phyloP scores from a whole-genome alignment of 495 filamentous ascomycete genomes.

The Astrothelium macrocarpum region DNA sequence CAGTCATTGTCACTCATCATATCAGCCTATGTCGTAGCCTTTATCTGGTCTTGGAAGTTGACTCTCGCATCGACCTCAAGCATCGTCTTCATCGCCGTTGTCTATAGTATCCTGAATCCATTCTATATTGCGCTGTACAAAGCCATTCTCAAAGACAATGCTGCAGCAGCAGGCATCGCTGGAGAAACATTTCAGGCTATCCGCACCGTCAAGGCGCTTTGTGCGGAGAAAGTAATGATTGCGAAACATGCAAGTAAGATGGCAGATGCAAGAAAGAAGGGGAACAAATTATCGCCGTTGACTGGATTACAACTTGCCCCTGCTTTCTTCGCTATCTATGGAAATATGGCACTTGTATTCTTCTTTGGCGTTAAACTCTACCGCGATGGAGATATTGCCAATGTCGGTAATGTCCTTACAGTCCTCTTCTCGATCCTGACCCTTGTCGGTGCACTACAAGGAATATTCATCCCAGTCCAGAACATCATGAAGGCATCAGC shows the following conservation, averaged over 20 bases:
- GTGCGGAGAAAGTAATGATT: background rate
- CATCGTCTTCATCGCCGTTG: background rate
- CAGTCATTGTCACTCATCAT: background rate
- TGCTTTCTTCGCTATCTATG: slow-evolving; percentile 22
- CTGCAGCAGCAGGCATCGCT: background rate
- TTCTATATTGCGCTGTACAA: background rate
- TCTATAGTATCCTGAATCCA: background rate
- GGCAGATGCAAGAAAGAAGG: background rate
- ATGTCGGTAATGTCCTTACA: slow-evolving; percentile 22
- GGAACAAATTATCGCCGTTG: background rate
- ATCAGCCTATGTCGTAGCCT: background rate
- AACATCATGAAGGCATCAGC: slow-evolving; percentile 31
- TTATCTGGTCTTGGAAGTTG: slow-evolving; percentile 1
- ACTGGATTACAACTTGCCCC: background rate
- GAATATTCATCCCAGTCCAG: slow-evolving; percentile 18
- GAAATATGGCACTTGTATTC: slow-evolving; percentile 20
- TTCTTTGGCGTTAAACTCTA: slow-evolving; percentile 26
- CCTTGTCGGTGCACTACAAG: slow-evolving; percentile 18
- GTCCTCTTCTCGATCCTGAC: slow-evolving; percentile 22
- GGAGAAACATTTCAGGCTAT: slow-evolving; percentile 2
- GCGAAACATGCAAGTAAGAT: background rate
- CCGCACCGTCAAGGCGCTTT: background rate
- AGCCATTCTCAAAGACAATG: background rate
- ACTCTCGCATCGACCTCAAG: background rate
- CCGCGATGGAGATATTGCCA: slow-evolving; percentile 18